Base-by-base conservation (phyloP, 2,329 filamentous ascomycete genomes). In the Fusarium sp. region DNA sequence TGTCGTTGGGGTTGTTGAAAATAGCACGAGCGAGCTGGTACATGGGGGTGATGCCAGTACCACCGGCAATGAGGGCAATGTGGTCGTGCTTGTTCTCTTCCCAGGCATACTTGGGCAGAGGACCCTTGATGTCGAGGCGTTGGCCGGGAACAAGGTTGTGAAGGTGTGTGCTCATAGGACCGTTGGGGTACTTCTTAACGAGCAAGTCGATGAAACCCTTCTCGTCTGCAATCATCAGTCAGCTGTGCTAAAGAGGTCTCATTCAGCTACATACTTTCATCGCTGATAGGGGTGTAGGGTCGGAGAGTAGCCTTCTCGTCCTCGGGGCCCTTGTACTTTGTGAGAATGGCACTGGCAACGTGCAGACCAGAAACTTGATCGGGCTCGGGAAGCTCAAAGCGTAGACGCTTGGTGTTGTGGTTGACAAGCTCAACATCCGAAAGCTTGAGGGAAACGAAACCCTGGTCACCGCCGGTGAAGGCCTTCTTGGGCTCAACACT, bases 41-140 rank as follows among this genome's bases (percentile, higher is more conserved):
- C 95, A 98, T 98, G 76, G 96, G 96, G 16, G 96, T 96, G 83
- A 99, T 97, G 70, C 96, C 96, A 13, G 96, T 98, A 74, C 96
- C 96, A 78, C 96, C 96, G n/a, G 95, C 94, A 72, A 99, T 89
- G 74, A 95, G 87, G 42, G 90, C 92, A 78, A 97, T 90, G 86
- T 98, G 95, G 69, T 93, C 86, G 86, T 98, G 95, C 90, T 97
- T 98, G 89, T 98, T 98, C 76, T 91, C 80, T 59, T 90, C 81
- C 95, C 95, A 98, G 36, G 90, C 84, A 84, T 98, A 98, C 85
- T 99, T 99, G 78, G 94, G 93, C 42, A 99, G 90, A 5, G 96
- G 96, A 24, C 96, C 96, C 89, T 99, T 98, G 86, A 99, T 91
- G 71, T 95, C 92, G 61, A 99, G 91, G 22, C 88, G 87, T 83